These are phyloP conservation scores for Sedum album DNA, from an alignment of 164 flowering plant species.

Conservation along the genomic window DNA sequence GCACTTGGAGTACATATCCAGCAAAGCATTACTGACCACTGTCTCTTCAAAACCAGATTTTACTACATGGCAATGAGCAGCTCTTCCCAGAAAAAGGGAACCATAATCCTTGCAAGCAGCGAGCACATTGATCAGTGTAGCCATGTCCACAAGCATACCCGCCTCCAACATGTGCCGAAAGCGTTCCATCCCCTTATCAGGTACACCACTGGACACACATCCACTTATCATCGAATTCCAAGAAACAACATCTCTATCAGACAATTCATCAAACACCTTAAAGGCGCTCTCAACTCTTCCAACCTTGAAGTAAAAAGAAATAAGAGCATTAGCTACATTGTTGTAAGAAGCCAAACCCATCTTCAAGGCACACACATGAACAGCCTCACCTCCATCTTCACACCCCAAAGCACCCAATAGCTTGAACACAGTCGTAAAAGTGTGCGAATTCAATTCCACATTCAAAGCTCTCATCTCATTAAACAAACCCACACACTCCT, in stretches of 20 bases:
- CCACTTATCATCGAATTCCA: conserved; percentile 72
- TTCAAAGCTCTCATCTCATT: conserved; percentile 32
- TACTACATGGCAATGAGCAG: conserved; percentile 40
- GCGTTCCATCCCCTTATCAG: conserved; percentile 23
- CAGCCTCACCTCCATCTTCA: conserved; percentile 25
- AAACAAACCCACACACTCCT: conserved; percentile 33
- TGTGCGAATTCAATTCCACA: conserved; percentile 27
- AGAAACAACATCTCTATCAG: conserved; percentile 48
- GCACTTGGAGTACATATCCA: conserved; percentile 62
- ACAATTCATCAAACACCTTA: conserved; percentile 49
- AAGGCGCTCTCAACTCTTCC: conserved; percentile 28
- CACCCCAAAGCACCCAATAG: conserved; percentile 34
- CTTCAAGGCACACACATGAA: conserved; percentile 38
- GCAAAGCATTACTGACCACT: conserved; percentile 29
- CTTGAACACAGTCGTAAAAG: conserved; percentile 49
- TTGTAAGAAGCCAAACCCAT: conserved; percentile 33
- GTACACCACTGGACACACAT: conserved; percentile 22
- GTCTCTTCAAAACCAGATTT: conserved; percentile 27
- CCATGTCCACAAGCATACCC: conserved; percentile 32
- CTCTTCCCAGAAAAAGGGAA: conserved; percentile 22
- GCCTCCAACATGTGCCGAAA: conserved; percentile 30
- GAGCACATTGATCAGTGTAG: conserved; percentile 42
- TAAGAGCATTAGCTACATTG: conserved; percentile 43
- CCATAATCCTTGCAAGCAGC: conserved; percentile 38
- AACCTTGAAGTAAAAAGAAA: conserved; percentile 39